These are phyloP conservation scores for Linum lewisii DNA, from an alignment of 345 rosid species.

Conservation along the genomic window DNA sequence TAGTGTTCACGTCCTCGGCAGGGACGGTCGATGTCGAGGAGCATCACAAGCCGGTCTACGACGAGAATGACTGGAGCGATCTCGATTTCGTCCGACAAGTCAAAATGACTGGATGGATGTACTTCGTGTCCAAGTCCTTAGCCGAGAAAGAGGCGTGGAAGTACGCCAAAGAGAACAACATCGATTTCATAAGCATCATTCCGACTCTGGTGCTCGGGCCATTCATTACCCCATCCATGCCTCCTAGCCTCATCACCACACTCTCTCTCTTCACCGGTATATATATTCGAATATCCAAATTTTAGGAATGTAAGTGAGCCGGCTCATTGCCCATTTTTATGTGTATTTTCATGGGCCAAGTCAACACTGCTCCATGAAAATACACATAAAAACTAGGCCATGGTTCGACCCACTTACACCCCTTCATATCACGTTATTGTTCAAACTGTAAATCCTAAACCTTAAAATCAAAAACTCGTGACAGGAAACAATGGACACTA, in stretches of 20 bases:
- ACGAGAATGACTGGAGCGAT: conserved; percentile 71
- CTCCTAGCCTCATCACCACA: conserved; percentile 83
- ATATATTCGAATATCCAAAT: neutral
- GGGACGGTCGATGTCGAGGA: conserved; percentile 71
- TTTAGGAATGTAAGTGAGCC: too few relatives aligned
- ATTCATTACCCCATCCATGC: conserved; percentile 68
- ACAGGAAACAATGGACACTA: conserved; percentile 79
- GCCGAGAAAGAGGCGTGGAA: conserved; percentile 94
- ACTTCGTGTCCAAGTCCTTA: conserved; percentile 68
- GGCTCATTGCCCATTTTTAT: too few relatives aligned
- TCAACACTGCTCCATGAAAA: too few relatives aligned
- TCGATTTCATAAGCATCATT: conserved; percentile 66
- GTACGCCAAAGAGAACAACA: conserved; percentile 52
- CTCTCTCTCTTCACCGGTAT: conserved; percentile 66
- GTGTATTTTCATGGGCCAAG: too few relatives aligned
- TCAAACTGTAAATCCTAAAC: too few relatives aligned
- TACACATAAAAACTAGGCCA: too few relatives aligned
- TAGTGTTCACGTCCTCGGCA: conserved; percentile 87
- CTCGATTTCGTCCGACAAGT: conserved; percentile 42
- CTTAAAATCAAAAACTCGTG: too few relatives aligned
- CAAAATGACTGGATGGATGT: conserved; percentile 99
- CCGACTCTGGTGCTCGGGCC: conserved; percentile 83
- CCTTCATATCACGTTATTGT: too few relatives aligned
- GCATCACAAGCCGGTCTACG: conserved; percentile 38
- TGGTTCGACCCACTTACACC: too few relatives aligned